Percentiles rank a stretch among this genome's conserved stretches.
These are phyloP conservation scores for Alternaria novae-zelandiae DNA, from an alignment of 2,329 filamentous ascomycete genomes.

Conservation along the genomic window DNA sequence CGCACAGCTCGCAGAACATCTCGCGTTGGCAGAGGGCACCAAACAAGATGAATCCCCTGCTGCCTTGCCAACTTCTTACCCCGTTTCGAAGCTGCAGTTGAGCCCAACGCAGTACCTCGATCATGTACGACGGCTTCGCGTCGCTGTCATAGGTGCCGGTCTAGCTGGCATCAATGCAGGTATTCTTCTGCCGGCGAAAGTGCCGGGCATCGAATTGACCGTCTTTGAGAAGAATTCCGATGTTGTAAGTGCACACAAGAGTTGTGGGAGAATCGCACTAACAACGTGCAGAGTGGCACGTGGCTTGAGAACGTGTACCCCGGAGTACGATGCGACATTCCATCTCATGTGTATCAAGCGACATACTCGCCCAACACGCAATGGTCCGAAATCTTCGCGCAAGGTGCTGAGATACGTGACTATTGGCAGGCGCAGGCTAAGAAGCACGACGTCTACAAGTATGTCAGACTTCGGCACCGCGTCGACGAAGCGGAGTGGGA, in stretches of 20 bases:
- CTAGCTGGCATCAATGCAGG: conserved; percentile 69
- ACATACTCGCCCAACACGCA: conserved; percentile 54
- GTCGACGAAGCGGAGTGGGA: conserved; percentile 51
- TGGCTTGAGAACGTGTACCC: conserved; percentile 49
- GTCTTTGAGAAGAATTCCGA: conserved; percentile 58
- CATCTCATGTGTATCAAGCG: conserved; percentile 50
- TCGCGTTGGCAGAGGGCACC: conserved; percentile 24
- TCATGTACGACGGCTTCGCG: conserved; percentile 47
- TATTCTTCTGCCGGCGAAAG: conserved; percentile 70
- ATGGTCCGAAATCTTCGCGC: conserved; percentile 52
- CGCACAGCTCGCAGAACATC: conserved; percentile 36
- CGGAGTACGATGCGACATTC: conserved; percentile 42
- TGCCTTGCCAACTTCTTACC: conserved; percentile 29
- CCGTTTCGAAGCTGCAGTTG: conserved; percentile 34
- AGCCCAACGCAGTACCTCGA: conserved; percentile 39
- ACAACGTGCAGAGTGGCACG: conserved; percentile 30
- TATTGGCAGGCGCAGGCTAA: conserved; percentile 50
- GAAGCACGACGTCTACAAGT: conserved; percentile 50
- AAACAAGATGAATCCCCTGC: conserved; percentile 19
- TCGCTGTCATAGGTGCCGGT: conserved; percentile 70
- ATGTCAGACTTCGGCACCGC: conserved; percentile 48
- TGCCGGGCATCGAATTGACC: conserved; percentile 68
- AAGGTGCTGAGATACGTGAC: conserved; percentile 50
- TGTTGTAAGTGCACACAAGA: conserved; percentile 22
- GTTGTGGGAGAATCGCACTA: background rate